Conservation (phyloP, 2,329 filamentous ascomycete genomes). For the Xylariaceae sp. region DNA sequence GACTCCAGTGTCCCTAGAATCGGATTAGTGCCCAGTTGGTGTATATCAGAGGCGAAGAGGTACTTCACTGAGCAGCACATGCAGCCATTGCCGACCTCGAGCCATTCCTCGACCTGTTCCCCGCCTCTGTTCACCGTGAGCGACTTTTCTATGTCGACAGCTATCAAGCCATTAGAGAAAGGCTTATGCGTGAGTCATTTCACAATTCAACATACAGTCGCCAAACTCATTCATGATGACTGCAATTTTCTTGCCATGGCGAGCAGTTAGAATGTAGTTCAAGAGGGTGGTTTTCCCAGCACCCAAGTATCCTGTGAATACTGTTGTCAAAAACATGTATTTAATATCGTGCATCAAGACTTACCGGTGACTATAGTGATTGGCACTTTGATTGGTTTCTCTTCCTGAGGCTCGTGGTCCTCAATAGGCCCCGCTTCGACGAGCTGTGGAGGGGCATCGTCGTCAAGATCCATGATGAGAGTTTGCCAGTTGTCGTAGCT, state of each 20-base stretch:
- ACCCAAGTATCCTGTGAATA: slow-evolving; percentile 75
- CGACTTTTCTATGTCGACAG: slow-evolving; percentile 92
- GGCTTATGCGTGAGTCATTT: neutral
- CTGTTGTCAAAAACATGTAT: slow-evolving; percentile 6
- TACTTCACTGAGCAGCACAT: slow-evolving; percentile 97
- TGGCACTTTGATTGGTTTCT: slow-evolving; percentile 63
- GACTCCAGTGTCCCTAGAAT: slow-evolving; percentile 75
- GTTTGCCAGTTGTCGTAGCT: too few relatives aligned
- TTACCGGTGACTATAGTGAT: slow-evolving; percentile 80
- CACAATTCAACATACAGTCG: slow-evolving; percentile 58
- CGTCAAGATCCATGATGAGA: slow-evolving; percentile 57
- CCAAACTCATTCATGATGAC: slow-evolving; percentile 96
- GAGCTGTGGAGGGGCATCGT: slow-evolving; percentile 64
- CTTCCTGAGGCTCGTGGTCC: slow-evolving; percentile 33
- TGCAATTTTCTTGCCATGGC: slow-evolving; percentile 96
- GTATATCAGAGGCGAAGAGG: neutral
- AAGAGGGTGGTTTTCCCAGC: slow-evolving; percentile 93
- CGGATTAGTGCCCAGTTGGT: slow-evolving; percentile 20
- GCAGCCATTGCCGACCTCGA: slow-evolving; percentile 93
- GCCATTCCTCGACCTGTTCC: slow-evolving; percentile 85
- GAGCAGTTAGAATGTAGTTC: slow-evolving; percentile 91
- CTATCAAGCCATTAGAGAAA: slow-evolving; percentile 38
- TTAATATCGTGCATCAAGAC: slow-evolving; percentile 7
- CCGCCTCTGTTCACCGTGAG: slow-evolving; percentile 84
- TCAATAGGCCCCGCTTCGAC: slow-evolving; percentile 33